phyloP scores from a whole-genome alignment of 805 yeast species.

The Yueomyces sinensis region DNA sequence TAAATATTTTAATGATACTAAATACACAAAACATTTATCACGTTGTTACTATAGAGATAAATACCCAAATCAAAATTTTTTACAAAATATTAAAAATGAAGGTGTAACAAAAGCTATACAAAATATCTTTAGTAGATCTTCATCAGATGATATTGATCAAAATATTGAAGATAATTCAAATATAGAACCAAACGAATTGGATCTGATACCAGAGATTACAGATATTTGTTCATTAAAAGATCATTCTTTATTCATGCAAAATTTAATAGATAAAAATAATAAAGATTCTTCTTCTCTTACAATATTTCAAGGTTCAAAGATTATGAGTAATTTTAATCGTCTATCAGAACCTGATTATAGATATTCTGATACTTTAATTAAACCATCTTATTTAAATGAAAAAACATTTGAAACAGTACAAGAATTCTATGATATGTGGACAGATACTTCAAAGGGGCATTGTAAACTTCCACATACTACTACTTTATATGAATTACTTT shows the following conservation, averaged over 20 bases:
- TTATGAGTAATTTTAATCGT: conserved; percentile 26
- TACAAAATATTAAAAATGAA: background rate
- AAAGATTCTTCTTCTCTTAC: background rate
- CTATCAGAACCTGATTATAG: conserved; percentile 34
- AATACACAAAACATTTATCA: conserved; percentile 7
- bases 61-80: background rate
- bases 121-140: background rate
- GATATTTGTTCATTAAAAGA: background rate
- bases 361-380: conserved; percentile 28
- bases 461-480: conserved; percentile 15
- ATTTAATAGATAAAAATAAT: background rate
- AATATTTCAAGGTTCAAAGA: conserved; percentile 27
- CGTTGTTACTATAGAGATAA: conserved; percentile 3
- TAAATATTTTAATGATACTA: conserved; percentile 10
- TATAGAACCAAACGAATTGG: background rate
- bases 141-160: background rate
- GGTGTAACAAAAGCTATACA: background rate
- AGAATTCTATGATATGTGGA: conserved; percentile 23
- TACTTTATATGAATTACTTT: conserved; percentile 16
- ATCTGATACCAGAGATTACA: background rate
- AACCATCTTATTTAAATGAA: conserved; percentile 27
- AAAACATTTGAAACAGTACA: conserved; percentile 21
- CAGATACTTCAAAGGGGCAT: conserved; percentile 4
- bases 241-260: background rate
- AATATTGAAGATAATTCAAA: background rate